Evolutionary conservation across 1,139 yeast genomes (phyloP).

Genomic region (Pichia sp.): DNA sequence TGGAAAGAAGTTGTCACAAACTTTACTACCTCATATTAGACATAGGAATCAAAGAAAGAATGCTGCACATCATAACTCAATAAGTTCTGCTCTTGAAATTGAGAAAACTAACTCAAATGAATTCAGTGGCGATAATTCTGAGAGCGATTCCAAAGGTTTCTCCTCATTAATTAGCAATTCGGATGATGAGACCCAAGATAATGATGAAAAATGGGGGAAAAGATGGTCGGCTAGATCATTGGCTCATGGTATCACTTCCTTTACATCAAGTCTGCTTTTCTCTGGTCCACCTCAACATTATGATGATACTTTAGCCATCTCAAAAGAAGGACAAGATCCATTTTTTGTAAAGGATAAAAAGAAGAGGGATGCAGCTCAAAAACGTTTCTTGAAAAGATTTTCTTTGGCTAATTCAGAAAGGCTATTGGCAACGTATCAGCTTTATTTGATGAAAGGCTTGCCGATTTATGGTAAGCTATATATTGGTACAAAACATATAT

Average conservation of each 20-base stretch:
- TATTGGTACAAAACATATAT: slow-evolving; percentile 56
- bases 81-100: neutral
- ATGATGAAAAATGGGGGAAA: slow-evolving; percentile 1
- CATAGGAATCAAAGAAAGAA: neutral
- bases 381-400: slow-evolving; percentile 57
- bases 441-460: slow-evolving; percentile 60
- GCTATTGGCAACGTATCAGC: slow-evolving; percentile 62
- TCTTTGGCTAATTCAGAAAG: slow-evolving; percentile 46
- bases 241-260: slow-evolving; percentile 24
- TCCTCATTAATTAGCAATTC: too few relatives aligned
- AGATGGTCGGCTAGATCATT: slow-evolving; percentile 23
- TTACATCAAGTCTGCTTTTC: slow-evolving; percentile 22
- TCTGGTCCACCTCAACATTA: slow-evolving; percentile 48
- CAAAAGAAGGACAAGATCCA: slow-evolving; percentile 36
- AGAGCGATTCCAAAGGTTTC: too few relatives aligned
- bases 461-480: slow-evolving; percentile 83
- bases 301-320: slow-evolving; percentile 30
- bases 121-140: neutral
- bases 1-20: neutral
- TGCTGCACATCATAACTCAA: neutral
- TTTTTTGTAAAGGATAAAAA: slow-evolving; percentile 38
- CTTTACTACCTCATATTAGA: neutral
- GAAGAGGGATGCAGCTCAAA: slow-evolving; percentile 40
- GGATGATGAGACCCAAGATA: slow-evolving; percentile 4
- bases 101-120: neutral